Evolutionary conservation across 2,329 filamentous ascomycete genomes (phyloP), one percentile per base, ranked within the genome.

Genomic region (Xylariaceae sp.): DNA sequence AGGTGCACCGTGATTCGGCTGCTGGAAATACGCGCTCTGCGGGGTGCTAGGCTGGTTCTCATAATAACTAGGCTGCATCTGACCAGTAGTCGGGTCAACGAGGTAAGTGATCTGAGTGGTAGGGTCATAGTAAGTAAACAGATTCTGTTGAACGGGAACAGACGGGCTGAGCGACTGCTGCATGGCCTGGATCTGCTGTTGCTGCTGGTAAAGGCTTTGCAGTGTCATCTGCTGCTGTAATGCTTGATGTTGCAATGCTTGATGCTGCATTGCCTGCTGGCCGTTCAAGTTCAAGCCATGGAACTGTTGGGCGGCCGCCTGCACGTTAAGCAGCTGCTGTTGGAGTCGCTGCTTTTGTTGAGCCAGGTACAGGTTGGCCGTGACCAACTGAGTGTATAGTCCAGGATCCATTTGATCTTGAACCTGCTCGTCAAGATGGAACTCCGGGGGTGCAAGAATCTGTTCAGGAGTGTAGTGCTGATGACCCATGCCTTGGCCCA

Each of bases 301-400:
- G 66, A 92, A 88, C 71, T 92, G 88, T 72, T 91, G 88, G 56
- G 89, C 87, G 36, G 88, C 88, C 49, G 86, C 85, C 66, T 92
- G 94, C 21, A 96, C 84, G 61, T 77, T 88, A 63, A 90, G 83
- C 61, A 97, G 80, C 74, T 97, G 91, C 74, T 96, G 92, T 74
- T 97, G 92, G 49, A 97, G 83, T 60, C 89, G 87, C 74, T 96
- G 91, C 74, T 97, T 92, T 73, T 96, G 92, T 68, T 96, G 90
- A 39, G 91, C 90, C 47, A 99, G 80, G 68, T 95, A 95, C 69
- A 94, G 76, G 71, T 96, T 96, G 65, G 91, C 95, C 53, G 90
- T 88, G 67, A 96, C 83, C 60, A 97, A 79, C 72, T 96, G 90
- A 49, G 91, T 89, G 62, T 96, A 94, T 49, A 95, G 72, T 57